These are phyloP conservation scores for Leccinum angustisporum DNA, from an alignment of 1,284 basidiomycete species.

Conservation along the genomic window DNA sequence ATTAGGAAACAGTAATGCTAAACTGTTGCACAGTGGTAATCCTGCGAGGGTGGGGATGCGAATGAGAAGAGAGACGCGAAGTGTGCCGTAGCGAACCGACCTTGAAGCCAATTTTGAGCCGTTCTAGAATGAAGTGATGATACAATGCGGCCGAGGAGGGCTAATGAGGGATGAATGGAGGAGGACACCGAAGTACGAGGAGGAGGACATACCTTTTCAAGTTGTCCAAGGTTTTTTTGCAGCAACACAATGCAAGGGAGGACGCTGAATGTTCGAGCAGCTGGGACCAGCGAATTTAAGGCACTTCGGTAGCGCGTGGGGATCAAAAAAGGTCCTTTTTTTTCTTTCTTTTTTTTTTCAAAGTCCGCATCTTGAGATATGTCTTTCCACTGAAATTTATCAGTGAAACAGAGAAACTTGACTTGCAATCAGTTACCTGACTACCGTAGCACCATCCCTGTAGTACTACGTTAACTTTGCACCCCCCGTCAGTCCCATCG, in stretches of 20 bases:
- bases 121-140: slow-evolving; percentile 75
- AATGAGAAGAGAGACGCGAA: slow-evolving; percentile 9
- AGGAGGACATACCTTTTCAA: slow-evolving; percentile 38
- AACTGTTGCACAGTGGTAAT: slow-evolving; percentile 61
- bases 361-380: slow-evolving; percentile 35
- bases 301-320: slow-evolving; percentile 42
- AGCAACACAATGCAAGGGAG: slow-evolving; percentile 37
- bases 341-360: slow-evolving; percentile 37
- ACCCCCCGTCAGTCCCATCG: no score
- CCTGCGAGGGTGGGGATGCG: slow-evolving; percentile 35
- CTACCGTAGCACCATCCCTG: background rate
- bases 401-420: slow-evolving; percentile 15
- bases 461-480: background rate
- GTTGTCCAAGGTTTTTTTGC: slow-evolving; percentile 40
- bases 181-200: slow-evolving; percentile 17
- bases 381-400: slow-evolving; percentile 10
- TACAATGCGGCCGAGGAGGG: slow-evolving; percentile 60
- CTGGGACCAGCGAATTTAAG: slow-evolving; percentile 38
- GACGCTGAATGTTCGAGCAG: slow-evolving; percentile 37
- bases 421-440: background rate
- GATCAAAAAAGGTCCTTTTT: slow-evolving; percentile 57
- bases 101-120: slow-evolving; percentile 73
- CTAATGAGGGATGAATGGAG: slow-evolving; percentile 25
- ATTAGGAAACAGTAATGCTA: slow-evolving; percentile 59
- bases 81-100: slow-evolving; percentile 37